Evolutionary conservation across 139 green algal species (phyloP), one percentile per base, ranked within the genome.

Genomic region (Chlorella sp.): DNA sequence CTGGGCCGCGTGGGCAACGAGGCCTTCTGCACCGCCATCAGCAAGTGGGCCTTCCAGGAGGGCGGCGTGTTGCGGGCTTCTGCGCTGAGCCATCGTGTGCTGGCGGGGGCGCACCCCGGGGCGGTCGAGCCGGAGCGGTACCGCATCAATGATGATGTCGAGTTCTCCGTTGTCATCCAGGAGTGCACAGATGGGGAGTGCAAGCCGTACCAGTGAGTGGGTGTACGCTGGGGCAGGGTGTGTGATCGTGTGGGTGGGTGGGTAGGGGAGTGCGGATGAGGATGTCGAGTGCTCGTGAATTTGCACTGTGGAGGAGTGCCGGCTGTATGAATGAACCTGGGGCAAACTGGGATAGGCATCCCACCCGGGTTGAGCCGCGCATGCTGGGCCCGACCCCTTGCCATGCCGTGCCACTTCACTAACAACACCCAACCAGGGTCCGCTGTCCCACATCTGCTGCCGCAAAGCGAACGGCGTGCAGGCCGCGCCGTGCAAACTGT

Each of bases 21-120:
- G 42, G 91, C 91, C 24, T 95, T 99, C 28, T 85, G n/a, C 18
- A 61, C 81, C 5, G 92, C 92, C 21, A 73, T 97, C n/a, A 89
- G 93, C 39, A 91, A 93, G 76, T 99, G 97, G 97, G 93, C 94
- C 15, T 95, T 99, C 64, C 93, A 96, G 75, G 87, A 97, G 66
- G 91, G 90, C 5, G 95, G 96, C 39, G 93, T 98, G 81, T 92
- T 99, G 90, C 85, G 91, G 57, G 91, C 92, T 22, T 83, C 36
- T 26, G 86, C 90, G 32, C 82, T 96, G 88, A 88, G 89, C 30
- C 96, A 97, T 92, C 86, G 90, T 81, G 64, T 91, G 34, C 34
- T 94, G 75, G 90, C 75, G 11, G 30, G 40, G 34, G 75, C 53
- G 32, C 53, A 90, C 76, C 79, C 81, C 16, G 86, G 69, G 32